These are phyloP conservation scores for Pythium volutum DNA, from an alignment of 352 stramenopile genomes.

Conservation along the genomic window DNA sequence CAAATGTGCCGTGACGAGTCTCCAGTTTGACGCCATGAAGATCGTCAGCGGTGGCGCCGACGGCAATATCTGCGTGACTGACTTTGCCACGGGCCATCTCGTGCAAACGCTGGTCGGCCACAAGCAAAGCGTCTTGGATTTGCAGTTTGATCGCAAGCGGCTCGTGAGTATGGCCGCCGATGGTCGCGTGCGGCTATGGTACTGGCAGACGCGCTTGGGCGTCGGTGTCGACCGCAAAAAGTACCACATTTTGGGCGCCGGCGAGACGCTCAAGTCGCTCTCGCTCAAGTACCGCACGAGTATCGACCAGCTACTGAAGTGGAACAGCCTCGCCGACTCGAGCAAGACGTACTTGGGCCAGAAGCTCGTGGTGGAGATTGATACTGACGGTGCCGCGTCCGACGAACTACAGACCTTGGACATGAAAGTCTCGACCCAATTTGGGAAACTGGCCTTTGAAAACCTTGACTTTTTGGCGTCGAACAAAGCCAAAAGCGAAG, in stretches of 20 bases:
- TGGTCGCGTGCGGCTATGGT: slow-evolving; percentile 57
- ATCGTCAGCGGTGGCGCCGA: slow-evolving; percentile 57
- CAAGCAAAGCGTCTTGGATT: slow-evolving; percentile 41
- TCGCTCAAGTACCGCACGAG: slow-evolving; percentile 80
- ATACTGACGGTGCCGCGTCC: slow-evolving; percentile 32
- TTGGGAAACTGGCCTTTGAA: slow-evolving; percentile 62
- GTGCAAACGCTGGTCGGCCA: slow-evolving; percentile 66
- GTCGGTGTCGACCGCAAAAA: slow-evolving; percentile 48
- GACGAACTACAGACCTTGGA: slow-evolving; percentile 67
- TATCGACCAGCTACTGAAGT: slow-evolving; percentile 58
- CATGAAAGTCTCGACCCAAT: slow-evolving; percentile 36
- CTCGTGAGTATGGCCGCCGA: slow-evolving; percentile 67
- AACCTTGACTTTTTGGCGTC: slow-evolving; percentile 61
- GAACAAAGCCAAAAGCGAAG: slow-evolving; percentile 49
- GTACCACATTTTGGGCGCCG: slow-evolving; percentile 67
- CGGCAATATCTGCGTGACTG: slow-evolving; percentile 62
- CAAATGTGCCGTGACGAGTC: slow-evolving; percentile 46
- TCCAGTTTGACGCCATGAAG: slow-evolving; percentile 76
- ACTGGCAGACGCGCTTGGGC: slow-evolving; percentile 54
- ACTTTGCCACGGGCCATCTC: slow-evolving; percentile 69
- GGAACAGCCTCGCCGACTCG: slow-evolving; percentile 69
- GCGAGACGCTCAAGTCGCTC: slow-evolving; percentile 65
- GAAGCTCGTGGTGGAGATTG: slow-evolving; percentile 67
- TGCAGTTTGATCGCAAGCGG: slow-evolving; percentile 71
- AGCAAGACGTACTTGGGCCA: slow-evolving; percentile 74